These are phyloP conservation scores for Begonia fuchsioides DNA, from an alignment of 306 rosid genomes.

Conservation along the genomic window DNA sequence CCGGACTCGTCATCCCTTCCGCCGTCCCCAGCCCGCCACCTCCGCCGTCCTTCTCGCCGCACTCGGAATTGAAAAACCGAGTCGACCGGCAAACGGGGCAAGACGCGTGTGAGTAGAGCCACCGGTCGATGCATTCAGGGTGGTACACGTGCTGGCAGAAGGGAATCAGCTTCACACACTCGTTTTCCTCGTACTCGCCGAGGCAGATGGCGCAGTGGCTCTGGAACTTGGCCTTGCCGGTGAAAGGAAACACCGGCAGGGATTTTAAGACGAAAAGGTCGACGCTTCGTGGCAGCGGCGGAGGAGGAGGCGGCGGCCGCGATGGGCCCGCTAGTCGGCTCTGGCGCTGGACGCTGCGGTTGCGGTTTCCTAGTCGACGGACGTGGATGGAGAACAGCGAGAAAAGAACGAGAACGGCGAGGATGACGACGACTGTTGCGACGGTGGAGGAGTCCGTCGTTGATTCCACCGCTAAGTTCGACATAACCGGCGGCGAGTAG, in stretches of 20 bases:
- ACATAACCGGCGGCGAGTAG: not conserved
- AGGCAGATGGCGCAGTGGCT: constrained; percentile 41
- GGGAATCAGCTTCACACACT: constrained; percentile 25
- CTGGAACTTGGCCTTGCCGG: constrained; percentile 6
- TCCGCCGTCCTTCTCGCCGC: not conserved
- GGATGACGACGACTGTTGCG: constrained; percentile 8
- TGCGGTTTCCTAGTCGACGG: constrained; percentile 5
- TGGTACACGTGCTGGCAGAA: constrained; percentile 50
- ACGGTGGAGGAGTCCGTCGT: constrained; percentile 1
- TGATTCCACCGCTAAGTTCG: constrained; percentile 2
- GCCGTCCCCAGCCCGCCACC: not conserved
- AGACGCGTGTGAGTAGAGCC: constrained; percentile 33
- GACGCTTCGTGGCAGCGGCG: not conserved
- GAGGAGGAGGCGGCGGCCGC: not conserved
- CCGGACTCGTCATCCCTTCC: not conserved
- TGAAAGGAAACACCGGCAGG: constrained; percentile 19
- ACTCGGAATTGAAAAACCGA: not conserved
- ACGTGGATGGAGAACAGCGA: constrained; percentile 15
- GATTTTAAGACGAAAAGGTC: constrained; percentile 1
- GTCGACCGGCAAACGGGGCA: constrained; percentile 42
- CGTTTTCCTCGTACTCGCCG: constrained; percentile 19
- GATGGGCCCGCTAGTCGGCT: not conserved
- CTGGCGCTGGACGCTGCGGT: not conserved
- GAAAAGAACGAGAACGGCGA: constrained; percentile 17
- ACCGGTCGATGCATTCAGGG: constrained; percentile 30